These are phyloP conservation scores for Encephalitozoon cuniculi DNA, from an alignment of 371 early-diverging fungal species.

Conservation along the genomic window DNA sequence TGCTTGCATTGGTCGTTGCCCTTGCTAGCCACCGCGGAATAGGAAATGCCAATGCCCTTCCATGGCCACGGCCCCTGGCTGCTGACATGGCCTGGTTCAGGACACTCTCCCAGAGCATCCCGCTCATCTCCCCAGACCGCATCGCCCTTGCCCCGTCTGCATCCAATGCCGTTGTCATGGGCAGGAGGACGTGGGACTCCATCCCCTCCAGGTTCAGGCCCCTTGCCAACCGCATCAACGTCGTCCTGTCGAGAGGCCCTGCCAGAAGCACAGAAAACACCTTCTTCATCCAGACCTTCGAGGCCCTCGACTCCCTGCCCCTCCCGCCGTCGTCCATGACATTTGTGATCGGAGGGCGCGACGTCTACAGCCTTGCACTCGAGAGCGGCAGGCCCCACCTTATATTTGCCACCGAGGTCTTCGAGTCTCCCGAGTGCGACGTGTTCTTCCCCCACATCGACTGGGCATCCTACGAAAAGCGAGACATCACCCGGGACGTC, in stretches of 20 bases:
- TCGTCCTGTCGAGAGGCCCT: not conserved
- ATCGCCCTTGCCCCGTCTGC: not conserved
- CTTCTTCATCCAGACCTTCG: not conserved
- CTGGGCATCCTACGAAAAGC: not conserved
- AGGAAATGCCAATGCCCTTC: not conserved
- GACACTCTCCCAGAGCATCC: not conserved
- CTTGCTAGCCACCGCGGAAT: not conserved
- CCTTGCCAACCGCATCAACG: not conserved
- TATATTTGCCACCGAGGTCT: not conserved
- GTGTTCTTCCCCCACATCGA: not conserved
- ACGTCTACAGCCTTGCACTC: not conserved
- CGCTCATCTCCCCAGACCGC: not conserved
- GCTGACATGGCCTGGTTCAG: not conserved
- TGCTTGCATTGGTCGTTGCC: not conserved
- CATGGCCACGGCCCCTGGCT: not conserved
- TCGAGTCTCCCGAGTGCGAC: not conserved
- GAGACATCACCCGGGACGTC: not conserved
- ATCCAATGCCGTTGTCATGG: not conserved
- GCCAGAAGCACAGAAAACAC: not conserved
- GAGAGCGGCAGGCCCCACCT: not conserved
- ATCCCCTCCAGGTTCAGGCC: not conserved
- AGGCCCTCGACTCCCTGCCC: not conserved
- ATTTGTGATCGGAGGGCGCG: not conserved
- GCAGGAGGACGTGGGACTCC: not conserved
- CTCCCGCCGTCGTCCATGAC: not conserved